These are phyloP conservation scores for Tetradesmus obliquus DNA, from an alignment of 139 green algal genomes.

Conservation along the genomic window DNA sequence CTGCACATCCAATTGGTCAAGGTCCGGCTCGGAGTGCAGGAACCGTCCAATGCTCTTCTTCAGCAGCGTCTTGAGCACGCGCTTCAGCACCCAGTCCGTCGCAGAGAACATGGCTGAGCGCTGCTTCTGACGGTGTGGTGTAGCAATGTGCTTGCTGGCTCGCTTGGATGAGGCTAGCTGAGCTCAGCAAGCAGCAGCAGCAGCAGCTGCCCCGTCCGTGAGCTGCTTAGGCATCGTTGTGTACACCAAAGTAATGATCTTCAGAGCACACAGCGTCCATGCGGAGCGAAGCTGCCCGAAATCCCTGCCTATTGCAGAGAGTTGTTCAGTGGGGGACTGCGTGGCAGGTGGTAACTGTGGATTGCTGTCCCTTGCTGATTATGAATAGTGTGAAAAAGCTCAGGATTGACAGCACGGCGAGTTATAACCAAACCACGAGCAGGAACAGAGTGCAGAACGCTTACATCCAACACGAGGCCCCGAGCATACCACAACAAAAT, in stretches of 20 bases:
- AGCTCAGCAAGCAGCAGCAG: neutral
- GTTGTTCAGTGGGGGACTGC: neutral
- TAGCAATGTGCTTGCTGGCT: too few species aligned
- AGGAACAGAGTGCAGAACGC: too few species aligned
- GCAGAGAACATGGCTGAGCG: slow-evolving; percentile 37
- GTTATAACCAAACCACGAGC: too few species aligned
- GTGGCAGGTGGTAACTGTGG: neutral
- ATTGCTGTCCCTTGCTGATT: neutral
- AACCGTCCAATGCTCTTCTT: slow-evolving; percentile 73
- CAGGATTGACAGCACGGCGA: too few species aligned
- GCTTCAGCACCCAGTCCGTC: slow-evolving; percentile 71
- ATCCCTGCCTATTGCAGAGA: neutral
- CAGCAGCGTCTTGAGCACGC: slow-evolving; percentile 79
- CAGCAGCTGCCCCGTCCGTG: neutral
- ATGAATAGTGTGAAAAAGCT: too few species aligned
- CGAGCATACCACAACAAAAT: too few species aligned
- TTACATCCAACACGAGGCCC: too few species aligned
- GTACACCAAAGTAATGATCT: neutral
- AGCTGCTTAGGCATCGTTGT: neutral
- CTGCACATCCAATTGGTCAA: slow-evolving; percentile 79
- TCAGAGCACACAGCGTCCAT: neutral
- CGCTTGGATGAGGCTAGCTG: neutral
- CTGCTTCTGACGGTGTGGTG: neutral
- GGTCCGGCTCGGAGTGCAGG: slow-evolving; percentile 70
- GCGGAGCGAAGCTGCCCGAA: neutral